Evolutionary conservation across 345 rosid genomes (phyloP), one percentile per base, ranked within the genome.

Genomic region (Streptanthus diversifolius): DNA sequence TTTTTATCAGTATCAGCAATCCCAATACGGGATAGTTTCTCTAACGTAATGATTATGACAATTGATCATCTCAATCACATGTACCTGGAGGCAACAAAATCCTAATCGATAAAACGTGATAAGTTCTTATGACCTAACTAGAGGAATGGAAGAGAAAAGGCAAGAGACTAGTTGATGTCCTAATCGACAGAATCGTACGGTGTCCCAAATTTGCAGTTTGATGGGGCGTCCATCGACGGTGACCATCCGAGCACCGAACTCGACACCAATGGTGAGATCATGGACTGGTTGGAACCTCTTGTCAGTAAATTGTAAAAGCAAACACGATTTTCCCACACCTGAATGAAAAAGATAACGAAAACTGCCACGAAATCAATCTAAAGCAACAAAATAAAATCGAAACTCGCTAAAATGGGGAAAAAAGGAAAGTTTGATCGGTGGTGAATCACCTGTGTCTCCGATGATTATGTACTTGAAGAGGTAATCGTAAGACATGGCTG

Each of bases 381-480:
- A 25, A 4, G 36, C 11, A 48, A 14, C 21, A 54, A 63, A 70
- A 71, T 14, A 0, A 12, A 36, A 43, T 3, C n/a, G 6, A 29
- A 54, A 32, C 24, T 29, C 37, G 11, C 10, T 14, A 53, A 24
- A 11, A 10, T 2, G 3, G 1, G 48, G 52, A 18, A 12, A 24
- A 37, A 39, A 15, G 7, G 1, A 0, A 15, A 9, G 0, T 12
- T 2, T 29, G 13, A 68, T 61, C 48, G 57, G 45, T 13, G 49
- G 44, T 61, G 73, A 13, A 37, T 65, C 52, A 85, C 92, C 88
- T 30, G 92, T 88, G 56, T 88, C 92, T 37, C 90, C 92, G 66
- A 88, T 88, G 82, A 84, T 83, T 63, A 88, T 88, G 87, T 86
- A 88, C 83, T 88, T 88, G 85, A 88, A 88, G 52, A 88, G 90